A percentile compares a stretch with the other conserved stretches of the same genome.
Conservation (phyloP, 805 yeast species). For the baker's yeast (Saccharomyces cerevisiae) region DNA sequence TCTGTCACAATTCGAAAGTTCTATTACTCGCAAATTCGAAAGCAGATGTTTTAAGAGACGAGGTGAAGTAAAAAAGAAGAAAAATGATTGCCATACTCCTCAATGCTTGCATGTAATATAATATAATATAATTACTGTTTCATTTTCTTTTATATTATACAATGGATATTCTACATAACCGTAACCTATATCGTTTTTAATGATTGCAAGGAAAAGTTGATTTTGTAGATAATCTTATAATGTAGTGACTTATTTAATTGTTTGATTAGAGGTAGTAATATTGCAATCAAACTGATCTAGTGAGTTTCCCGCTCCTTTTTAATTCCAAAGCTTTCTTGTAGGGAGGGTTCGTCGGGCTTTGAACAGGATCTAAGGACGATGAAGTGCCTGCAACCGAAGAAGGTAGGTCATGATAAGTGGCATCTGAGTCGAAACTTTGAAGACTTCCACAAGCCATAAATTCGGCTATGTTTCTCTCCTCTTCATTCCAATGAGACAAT, state of each 20-base stretch:
- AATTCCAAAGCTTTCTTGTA: conserved; percentile 85
- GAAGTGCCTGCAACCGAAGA: conserved; percentile 4
- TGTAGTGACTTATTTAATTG: not conserved
- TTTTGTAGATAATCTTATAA: not conserved
- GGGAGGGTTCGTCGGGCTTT: conserved; percentile 94
- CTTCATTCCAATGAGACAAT: conserved; percentile 39
- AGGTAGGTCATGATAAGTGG: conserved; percentile 52
- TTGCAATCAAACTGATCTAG: conserved; percentile 20
- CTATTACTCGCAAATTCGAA: conserved; percentile 96
- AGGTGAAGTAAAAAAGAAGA: conserved; percentile 22
- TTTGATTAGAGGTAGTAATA: not conserved
- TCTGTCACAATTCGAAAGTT: conserved; percentile 94
- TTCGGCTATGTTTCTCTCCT: conserved; percentile 75
- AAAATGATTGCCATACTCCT: not conserved
- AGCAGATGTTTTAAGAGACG: conserved; percentile 57
- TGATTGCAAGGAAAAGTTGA: not conserved
- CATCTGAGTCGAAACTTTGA: conserved; percentile 85
- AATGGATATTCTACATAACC: not conserved
- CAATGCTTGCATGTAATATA: not conserved
- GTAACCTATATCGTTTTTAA: not conserved
- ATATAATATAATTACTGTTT: not conserved
- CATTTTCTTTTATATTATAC: not conserved
- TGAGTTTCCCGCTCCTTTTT: conserved; percentile 64
- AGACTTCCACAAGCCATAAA: conserved; percentile 94
- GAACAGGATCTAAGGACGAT: conserved; percentile 81